Evolutionary conservation across 2,329 filamentous ascomycete species (phyloP), one percentile per base, ranked within the genome.

Genomic region (Teratosphaeria gauchensis): DNA sequence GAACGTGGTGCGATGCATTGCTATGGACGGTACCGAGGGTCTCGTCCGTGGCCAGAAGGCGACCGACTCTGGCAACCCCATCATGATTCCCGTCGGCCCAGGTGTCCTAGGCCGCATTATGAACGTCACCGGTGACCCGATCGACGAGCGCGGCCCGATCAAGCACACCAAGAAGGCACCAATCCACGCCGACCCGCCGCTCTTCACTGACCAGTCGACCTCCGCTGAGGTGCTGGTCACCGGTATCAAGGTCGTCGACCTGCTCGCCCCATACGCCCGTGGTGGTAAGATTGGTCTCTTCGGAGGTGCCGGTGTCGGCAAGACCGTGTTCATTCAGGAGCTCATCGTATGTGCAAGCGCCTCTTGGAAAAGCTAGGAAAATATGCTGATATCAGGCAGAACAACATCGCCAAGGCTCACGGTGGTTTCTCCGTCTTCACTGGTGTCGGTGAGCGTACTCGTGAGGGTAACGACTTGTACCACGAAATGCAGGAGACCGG

Each of bases 211-310:
- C 75, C 94, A 99, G 84, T 95, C 94, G 68, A 99, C 94, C 71
- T 83, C 85, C 72, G 94, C 94, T 71, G 94, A 99, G 83, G 87
- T 99, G 79, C 86, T 99, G 71, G 89, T 95, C 73, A 99, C 94
- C 70, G 94, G 94, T 87, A 99, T 99, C 86, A 99, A 99, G 89
- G 94, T 99, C 78, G 94, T 99, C 81, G 94, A 99, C 79, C 85
- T 99, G 69, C 87, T 99, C 74, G 94, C 94, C 73, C 94, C 94
- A 74, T 99, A 99, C 80, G 94, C 94, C 77, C 94, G 94, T 95
- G 94, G 94, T 90, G 94, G 94, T 87, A 99, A 99, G 89, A 99
- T 99, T 85, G 94, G 94, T 90, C 91, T 99, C 71, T 99, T 99
- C 83, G 94, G 94, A 82, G 94, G 94, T 92, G 94, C 94, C 73